phyloP scores from a whole-genome alignment of 1,284 basidiomycete species.

The Earliella scabrosa region DNA sequence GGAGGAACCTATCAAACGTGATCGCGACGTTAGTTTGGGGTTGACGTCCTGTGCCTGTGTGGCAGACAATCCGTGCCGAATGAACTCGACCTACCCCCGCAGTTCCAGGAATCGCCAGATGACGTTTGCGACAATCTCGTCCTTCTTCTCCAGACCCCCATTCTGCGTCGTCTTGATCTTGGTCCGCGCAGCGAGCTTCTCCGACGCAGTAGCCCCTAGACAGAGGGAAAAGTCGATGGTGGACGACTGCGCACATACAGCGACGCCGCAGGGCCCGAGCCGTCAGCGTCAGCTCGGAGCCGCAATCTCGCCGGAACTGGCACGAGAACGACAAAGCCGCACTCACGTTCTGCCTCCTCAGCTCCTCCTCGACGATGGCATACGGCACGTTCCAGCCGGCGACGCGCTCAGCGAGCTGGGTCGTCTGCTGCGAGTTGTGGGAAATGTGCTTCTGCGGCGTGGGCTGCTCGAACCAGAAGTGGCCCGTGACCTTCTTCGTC shows the following conservation, averaged over 20 bases:
- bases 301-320: constrained; percentile 14
- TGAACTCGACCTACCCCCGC: constrained; percentile 65
- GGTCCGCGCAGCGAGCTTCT: constrained; percentile 81
- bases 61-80: constrained; percentile 11
- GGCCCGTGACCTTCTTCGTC: constrained; percentile 69
- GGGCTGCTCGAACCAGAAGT: constrained; percentile 78
- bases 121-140: constrained; percentile 97
- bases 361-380: constrained; percentile 88
- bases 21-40: constrained; percentile 19
- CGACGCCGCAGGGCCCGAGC: constrained; percentile 13
- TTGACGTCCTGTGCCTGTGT: constrained; percentile 9
- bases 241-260: constrained; percentile 62
- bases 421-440: constrained; percentile 81
- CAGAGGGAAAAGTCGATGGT: constrained; percentile 98
- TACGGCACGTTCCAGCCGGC: constrained; percentile 93
- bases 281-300: constrained; percentile 8
- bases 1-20: constrained; percentile 68
- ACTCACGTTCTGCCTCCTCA: constrained; percentile 94
- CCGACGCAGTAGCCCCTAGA: constrained; percentile 85
- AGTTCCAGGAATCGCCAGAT: constrained; percentile 98
- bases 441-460: constrained; percentile 58
- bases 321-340: constrained; percentile 6
- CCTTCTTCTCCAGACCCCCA: constrained; percentile 89
- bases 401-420: constrained; percentile 87
- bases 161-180: constrained; percentile 55